Percentiles rank a stretch among this genome's conserved stretches.
phyloP scores from a whole-genome alignment of 257 asterid species.

The Vinca minor region DNA sequence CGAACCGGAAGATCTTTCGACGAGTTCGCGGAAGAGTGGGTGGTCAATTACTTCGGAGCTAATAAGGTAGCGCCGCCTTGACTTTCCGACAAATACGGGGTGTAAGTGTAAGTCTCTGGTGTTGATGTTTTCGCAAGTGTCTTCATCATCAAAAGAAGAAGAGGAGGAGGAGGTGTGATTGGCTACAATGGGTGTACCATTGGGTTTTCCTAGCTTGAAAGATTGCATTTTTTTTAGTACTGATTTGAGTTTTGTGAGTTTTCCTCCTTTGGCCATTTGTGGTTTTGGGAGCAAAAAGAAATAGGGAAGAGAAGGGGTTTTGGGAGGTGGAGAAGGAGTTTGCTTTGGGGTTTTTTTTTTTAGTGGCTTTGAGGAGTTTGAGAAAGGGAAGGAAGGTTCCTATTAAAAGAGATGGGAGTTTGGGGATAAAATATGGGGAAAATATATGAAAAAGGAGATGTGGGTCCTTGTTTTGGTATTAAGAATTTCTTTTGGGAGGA shows the following conservation, averaged over 20 bases:
- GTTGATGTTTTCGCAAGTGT: constrained; percentile 6
- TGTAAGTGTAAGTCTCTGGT: constrained; percentile 43
- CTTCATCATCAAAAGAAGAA: constrained; percentile 14
- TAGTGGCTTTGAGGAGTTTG: neutral
- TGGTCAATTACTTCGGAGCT: constrained; percentile 67
- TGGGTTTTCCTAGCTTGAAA: constrained; percentile 61
- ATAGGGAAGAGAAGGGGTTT: neutral
- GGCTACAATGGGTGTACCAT: constrained; percentile 30
- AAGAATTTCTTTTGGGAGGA: neutral
- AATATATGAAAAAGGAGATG: neutral
- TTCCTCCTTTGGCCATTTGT: constrained; percentile 37
- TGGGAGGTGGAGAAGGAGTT: neutral
- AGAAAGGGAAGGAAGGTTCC: constrained; percentile 4
- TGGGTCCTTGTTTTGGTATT: neutral
- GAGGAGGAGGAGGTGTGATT: constrained; percentile 11
- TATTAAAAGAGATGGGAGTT: neutral
- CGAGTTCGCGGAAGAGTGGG: constrained; percentile 83
- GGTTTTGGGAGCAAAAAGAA: neutral
- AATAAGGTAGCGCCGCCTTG: constrained; percentile 72
- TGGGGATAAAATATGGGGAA: neutral
- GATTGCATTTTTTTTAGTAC: constrained; percentile 91
- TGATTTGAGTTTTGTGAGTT: constrained; percentile 76
- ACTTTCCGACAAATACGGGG: constrained; percentile 84
- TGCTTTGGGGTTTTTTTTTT: neutral
- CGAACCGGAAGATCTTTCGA: constrained; percentile 30